Conservation (phyloP, 805 yeast species). For the Schwanniomyces pseudopolymorphus region DNA sequence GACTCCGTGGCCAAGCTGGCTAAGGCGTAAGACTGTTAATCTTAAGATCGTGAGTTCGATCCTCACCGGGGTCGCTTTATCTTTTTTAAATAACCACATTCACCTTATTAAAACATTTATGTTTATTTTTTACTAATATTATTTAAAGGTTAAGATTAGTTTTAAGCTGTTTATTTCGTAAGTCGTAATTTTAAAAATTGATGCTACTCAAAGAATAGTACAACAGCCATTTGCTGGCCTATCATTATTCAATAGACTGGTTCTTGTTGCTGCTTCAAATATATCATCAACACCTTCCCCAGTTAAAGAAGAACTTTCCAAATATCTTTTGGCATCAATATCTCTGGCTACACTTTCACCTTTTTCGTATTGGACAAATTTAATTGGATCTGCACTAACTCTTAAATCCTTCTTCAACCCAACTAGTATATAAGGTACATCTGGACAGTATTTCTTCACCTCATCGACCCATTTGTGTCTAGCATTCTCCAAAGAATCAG, state of each 20-base stretch:
- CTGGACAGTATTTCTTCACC: constrained; percentile 76
- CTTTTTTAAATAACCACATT: not conserved
- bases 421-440: constrained; percentile 72
- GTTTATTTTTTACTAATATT: too few species aligned
- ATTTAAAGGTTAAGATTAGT: too few species aligned
- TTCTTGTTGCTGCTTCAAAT: constrained; percentile 86
- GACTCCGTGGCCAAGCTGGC: constrained; percentile 12
- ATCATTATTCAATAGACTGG: constrained; percentile 55
- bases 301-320: constrained; percentile 88
- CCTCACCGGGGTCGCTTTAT: constrained; percentile 14
- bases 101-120: not conserved
- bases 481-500: constrained; percentile 83
- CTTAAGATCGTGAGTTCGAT: constrained; percentile 15
- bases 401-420: constrained; percentile 86
- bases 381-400: constrained; percentile 34
- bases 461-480: constrained; percentile 85
- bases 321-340: constrained; percentile 79
- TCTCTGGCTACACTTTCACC: constrained; percentile 72
- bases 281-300: constrained; percentile 96
- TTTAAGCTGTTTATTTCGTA: not conserved
- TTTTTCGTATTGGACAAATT: constrained; percentile 52
- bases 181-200: not conserved
- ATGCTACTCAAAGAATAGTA: constrained; percentile 16
- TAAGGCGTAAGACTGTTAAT: constrained; percentile 12
- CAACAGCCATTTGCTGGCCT: constrained; percentile 33